Conservation (phyloP, 805 yeast genomes). For the Komagataella ulmi region DNA sequence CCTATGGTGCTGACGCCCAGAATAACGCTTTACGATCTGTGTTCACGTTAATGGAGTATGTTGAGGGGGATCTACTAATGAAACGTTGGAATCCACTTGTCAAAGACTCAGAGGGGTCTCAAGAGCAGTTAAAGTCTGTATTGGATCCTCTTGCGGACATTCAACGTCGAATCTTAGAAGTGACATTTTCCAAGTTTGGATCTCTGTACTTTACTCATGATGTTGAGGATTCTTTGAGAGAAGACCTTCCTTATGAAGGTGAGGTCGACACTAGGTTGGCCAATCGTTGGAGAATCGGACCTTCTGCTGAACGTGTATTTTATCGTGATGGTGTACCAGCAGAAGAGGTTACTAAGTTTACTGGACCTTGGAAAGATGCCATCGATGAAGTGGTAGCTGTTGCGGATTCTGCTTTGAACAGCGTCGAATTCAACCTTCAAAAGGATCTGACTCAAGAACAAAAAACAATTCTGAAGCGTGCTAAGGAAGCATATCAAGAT, state of each 20-base stretch:
- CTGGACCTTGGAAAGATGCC: conserved; percentile 77
- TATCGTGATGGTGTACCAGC: conserved; percentile 49
- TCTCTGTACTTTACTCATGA: conserved; percentile 73
- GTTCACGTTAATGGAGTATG: conserved; percentile 67
- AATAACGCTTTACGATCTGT: conserved; percentile 60
- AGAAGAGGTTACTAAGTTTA: conserved; percentile 29
- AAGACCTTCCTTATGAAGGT: conserved; percentile 34
- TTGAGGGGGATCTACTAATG: conserved; percentile 77
- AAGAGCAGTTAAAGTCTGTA: conserved; percentile 39
- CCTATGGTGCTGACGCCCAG: conserved; percentile 42
- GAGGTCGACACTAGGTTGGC: conserved; percentile 41
- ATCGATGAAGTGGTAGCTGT: conserved; percentile 35
- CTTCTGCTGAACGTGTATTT: conserved; percentile 68
- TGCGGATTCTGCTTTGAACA: conserved; percentile 48
- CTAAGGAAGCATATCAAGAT: conserved; percentile 49
- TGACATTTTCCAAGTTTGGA: conserved; percentile 64
- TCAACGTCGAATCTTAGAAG: conserved; percentile 36
- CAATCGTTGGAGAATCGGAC: conserved; percentile 82
- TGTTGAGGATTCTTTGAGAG: conserved; percentile 20
- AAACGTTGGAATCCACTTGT: conserved; percentile 80
- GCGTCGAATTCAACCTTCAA: conserved; percentile 40
- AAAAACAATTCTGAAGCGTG: conserved; percentile 27
- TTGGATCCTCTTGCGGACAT: conserved; percentile 60
- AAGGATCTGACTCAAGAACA: conserved; percentile 37
- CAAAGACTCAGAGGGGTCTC: conserved; percentile 38